Evolutionary conservation across 2,329 filamentous ascomycete genomes (phyloP).

Genomic region (Fusarium illudens): DNA sequence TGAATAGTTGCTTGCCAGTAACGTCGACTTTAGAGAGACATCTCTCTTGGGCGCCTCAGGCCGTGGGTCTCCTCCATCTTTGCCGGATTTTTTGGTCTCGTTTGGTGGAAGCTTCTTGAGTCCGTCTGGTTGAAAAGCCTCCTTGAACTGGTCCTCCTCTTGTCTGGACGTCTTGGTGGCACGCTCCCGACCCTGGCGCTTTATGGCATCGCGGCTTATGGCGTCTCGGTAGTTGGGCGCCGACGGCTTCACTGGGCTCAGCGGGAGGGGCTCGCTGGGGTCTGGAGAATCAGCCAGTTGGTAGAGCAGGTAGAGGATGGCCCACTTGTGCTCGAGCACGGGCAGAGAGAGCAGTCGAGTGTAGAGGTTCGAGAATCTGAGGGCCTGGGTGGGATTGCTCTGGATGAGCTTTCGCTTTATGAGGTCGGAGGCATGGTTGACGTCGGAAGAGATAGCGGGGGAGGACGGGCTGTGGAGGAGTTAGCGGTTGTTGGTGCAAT

Average conservation of each 20-base stretch:
- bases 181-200: slow-evolving; percentile 50
- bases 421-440: slow-evolving; percentile 91
- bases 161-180: slow-evolving; percentile 48
- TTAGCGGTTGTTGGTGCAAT: neutral
- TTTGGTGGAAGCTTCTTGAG: slow-evolving; percentile 56
- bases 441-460: slow-evolving; percentile 70
- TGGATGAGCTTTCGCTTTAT: slow-evolving; percentile 89
- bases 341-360: slow-evolving; percentile 88
- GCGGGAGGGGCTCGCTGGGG: slow-evolving; percentile 60
- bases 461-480: slow-evolving; percentile 53
- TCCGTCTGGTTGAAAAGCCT: slow-evolving; percentile 64
- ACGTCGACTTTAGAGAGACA: slow-evolving; percentile 65
- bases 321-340: slow-evolving; percentile 95
- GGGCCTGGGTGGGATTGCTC: slow-evolving; percentile 78
- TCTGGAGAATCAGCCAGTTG: slow-evolving; percentile 77
- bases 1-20: slow-evolving; percentile 65
- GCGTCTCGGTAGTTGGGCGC: slow-evolving; percentile 51
- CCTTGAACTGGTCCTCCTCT: slow-evolving; percentile 60
- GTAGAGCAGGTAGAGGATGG: slow-evolving; percentile 90
- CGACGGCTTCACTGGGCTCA: slow-evolving; percentile 53
- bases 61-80: slow-evolving; percentile 47
- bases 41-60: slow-evolving; percentile 53
- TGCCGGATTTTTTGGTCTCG: slow-evolving; percentile 48
- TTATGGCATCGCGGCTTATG: slow-evolving; percentile 49
- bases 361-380: slow-evolving; percentile 90